Conservation (phyloP, 768 basidiomycete genomes). For the Phanerochaete carnosa region DNA sequence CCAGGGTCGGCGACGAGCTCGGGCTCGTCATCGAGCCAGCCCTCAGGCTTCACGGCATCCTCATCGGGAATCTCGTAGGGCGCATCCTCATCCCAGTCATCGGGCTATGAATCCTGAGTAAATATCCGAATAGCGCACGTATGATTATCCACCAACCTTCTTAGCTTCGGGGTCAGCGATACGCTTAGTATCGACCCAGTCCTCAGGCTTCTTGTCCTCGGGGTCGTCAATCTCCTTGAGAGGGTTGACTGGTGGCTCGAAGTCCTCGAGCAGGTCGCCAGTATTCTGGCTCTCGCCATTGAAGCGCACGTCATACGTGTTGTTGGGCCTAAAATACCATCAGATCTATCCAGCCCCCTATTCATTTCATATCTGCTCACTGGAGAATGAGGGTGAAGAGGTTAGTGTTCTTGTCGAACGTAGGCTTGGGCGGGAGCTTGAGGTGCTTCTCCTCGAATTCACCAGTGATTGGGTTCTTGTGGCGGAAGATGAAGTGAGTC, state of each 20-base stretch:
- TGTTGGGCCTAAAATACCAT: slow-evolving; percentile 64
- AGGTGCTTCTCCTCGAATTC: slow-evolving; percentile 98
- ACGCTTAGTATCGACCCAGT: slow-evolving; percentile 90
- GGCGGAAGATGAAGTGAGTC: slow-evolving; percentile 99
- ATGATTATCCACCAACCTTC: slow-evolving; percentile 49
- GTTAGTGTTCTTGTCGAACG: slow-evolving; percentile 82
- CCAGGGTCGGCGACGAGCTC: slow-evolving; percentile 82
- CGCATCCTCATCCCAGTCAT: slow-evolving; percentile 97
- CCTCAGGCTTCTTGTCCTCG: slow-evolving; percentile 81
- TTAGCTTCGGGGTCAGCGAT: slow-evolving; percentile 82
- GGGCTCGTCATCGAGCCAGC: slow-evolving; percentile 93
- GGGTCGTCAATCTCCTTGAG: slow-evolving; percentile 91
- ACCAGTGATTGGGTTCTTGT: slow-evolving; percentile 90
- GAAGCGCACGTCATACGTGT: slow-evolving; percentile 89
- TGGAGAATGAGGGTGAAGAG: slow-evolving; percentile 93
- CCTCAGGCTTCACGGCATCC: slow-evolving; percentile 87
- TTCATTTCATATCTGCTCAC: slow-evolving; percentile 46
- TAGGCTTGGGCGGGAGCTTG: slow-evolving; percentile 69
- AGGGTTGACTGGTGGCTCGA: slow-evolving; percentile 91
- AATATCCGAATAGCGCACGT: not conserved
- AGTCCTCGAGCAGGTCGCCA: slow-evolving; percentile 90
- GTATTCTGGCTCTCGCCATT: slow-evolving; percentile 80
- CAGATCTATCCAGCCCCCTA: no score
- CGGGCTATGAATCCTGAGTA: slow-evolving; percentile 50
- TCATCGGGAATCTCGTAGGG: slow-evolving; percentile 89